Evolutionary conservation across 164 flowering plant genomes (phyloP).

Genomic region (Chloranthus sessilifolius): DNA sequence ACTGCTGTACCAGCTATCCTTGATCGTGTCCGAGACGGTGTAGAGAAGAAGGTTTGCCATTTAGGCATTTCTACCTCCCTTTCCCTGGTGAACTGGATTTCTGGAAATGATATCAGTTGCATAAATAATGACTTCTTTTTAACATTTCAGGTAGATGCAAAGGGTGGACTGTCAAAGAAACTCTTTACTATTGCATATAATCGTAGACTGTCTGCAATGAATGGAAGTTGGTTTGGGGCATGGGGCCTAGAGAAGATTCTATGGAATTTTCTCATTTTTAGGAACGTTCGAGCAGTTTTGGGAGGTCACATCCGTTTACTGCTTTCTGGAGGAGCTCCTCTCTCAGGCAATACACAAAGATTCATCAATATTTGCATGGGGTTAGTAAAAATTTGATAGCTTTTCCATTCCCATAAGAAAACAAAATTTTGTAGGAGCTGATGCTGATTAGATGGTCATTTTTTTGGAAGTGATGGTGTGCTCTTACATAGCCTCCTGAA

Average conservation of each 20-base stretch:
- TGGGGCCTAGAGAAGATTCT: conserved; percentile 81
- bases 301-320: conserved; percentile 89
- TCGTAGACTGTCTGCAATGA: conserved; percentile 75
- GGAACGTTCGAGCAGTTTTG: conserved; percentile 71
- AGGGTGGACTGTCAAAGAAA: conserved; percentile 75
- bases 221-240: conserved; percentile 99
- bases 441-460: too few relatives aligned
- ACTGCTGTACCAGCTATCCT: conserved; percentile 97
- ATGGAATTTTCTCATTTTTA: conserved; percentile 80
- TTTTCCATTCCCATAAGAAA: too few relatives aligned
- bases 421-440: too few relatives aligned
- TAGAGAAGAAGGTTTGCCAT: conserved; percentile 66
- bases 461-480: too few relatives aligned
- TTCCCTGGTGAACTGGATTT: conserved; percentile 4
- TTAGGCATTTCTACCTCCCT: not conserved
- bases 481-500: too few relatives aligned
- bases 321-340: conserved; percentile 99
- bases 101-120: not conserved
- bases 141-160: conserved; percentile 63
- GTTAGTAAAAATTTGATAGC: conserved; percentile 56
- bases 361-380: conserved; percentile 93
- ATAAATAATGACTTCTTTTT: conserved; percentile 7
- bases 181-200: conserved; percentile 77
- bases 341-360: conserved; percentile 94
- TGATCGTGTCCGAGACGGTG: conserved; percentile 97